These are phyloP conservation scores for Metrosideros polymorpha DNA, from an alignment of 441 rosid genomes.

Conservation along the genomic window DNA sequence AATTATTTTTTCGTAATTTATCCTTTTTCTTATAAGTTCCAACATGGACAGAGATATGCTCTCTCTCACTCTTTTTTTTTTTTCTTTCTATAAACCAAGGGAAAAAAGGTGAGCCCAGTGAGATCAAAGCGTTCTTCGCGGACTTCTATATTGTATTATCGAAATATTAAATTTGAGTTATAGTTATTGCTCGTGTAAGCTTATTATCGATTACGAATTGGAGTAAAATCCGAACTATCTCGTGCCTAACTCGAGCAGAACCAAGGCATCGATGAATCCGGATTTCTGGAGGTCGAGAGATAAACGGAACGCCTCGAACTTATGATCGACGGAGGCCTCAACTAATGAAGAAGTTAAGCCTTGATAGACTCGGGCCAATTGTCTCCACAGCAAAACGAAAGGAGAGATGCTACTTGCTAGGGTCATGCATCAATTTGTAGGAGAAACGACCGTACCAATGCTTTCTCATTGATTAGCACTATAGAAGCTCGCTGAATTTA, in stretches of 20 bases:
- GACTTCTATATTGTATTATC: too few species aligned
- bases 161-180: not conserved
- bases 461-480: too few species aligned
- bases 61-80: too few species aligned
- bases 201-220: not conserved
- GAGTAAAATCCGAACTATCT: not conserved
- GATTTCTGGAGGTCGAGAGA: not conserved
- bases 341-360: not conserved
- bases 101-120: too few species aligned
- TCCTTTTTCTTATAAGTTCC: not conserved
- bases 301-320: not conserved
- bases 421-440: not conserved
- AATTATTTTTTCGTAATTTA: too few species aligned
- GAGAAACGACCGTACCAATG: not conserved
- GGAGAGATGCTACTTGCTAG: not conserved
- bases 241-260: not conserved
- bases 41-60: not conserved
- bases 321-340: not conserved
- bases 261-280: accelerated
- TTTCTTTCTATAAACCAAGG: too few species aligned
- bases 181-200: not conserved
- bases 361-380: not conserved
- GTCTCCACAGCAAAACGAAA: not conserved
- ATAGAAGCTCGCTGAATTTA: not conserved
- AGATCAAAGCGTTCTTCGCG: too few species aligned